These are phyloP conservation scores for Actinidia polygama DNA, from an alignment of 179 eudicot species.

Conservation along the genomic window DNA sequence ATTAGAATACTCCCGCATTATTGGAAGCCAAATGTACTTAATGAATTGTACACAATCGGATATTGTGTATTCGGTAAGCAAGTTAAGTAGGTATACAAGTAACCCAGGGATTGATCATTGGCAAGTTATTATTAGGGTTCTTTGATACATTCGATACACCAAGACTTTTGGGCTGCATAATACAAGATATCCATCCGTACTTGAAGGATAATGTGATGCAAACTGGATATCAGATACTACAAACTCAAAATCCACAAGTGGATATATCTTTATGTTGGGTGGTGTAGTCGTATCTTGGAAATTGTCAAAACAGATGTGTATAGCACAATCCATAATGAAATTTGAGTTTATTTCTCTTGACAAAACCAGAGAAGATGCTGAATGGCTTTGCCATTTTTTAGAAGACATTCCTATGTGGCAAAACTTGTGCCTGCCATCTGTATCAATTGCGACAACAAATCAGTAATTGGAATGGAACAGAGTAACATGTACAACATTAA, in stretches of 20 bases:
- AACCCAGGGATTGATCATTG: constrained; percentile 17
- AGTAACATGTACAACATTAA: no score
- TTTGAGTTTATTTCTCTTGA: background rate
- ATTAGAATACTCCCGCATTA: background rate
- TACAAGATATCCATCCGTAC: no score
- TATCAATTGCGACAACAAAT: no score
- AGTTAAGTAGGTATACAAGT: constrained; percentile 10
- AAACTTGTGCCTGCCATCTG: background rate
- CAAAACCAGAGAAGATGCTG: background rate
- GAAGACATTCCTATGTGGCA: constrained; percentile 8
- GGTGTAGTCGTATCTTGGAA: background rate
- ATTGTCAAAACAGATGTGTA: background rate
- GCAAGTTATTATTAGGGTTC: constrained; percentile 13
- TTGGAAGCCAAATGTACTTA: background rate
- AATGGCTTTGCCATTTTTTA: background rate
- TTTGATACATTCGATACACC: constrained; percentile 20
- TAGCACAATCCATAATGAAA: background rate
- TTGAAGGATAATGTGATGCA: background rate
- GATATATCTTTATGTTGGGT: constrained; percentile 18
- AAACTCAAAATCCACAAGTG: constrained; percentile 28
- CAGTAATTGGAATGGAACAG: no score
- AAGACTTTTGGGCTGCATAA: constrained; percentile 15
- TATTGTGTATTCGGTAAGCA: background rate
- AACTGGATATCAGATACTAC: constrained; percentile 26
- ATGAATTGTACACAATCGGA: constrained; percentile 18